These are phyloP conservation scores for Penicillium lividum DNA, from an alignment of 495 filamentous ascomycete species.

Conservation along the genomic window DNA sequence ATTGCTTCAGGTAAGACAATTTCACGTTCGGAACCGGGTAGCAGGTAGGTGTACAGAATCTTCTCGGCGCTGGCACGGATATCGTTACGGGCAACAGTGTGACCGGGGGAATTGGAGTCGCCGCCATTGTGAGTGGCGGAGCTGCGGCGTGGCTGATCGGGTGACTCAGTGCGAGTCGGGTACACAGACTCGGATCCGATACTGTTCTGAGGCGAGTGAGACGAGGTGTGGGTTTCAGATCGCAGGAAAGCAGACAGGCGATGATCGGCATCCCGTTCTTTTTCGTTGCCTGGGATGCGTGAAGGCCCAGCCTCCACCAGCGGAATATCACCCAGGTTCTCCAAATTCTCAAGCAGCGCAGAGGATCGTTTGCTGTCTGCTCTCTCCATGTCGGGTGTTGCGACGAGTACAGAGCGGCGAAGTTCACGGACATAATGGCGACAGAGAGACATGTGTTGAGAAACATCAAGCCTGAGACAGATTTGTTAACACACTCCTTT, in stretches of 20 bases:
- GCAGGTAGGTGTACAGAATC: conserved; percentile 92
- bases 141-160: conserved; percentile 66
- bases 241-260: conserved; percentile 87
- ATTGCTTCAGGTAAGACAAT: conserved; percentile 89
- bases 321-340: conserved; percentile 62
- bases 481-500: not conserved
- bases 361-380: conserved; percentile 81
- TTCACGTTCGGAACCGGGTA: conserved; percentile 91
- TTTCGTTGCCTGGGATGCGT: conserved; percentile 38
- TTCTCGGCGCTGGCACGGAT: conserved; percentile 93
- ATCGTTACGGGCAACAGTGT: conserved; percentile 81
- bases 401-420: conserved; percentile 86
- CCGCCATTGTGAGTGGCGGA: conserved; percentile 48
- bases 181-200: conserved; percentile 51
- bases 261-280: conserved; percentile 71
- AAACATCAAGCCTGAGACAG: conserved; percentile 86
- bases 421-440: conserved; percentile 97
- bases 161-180: conserved; percentile 29
- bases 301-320: conserved; percentile 49
- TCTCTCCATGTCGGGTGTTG: conserved; percentile 88
- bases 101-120: conserved; percentile 73
- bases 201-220: conserved; percentile 72
- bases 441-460: conserved; percentile 97
- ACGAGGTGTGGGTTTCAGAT: conserved; percentile 58
- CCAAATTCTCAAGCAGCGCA: conserved; percentile 68